phyloP scores from a whole-genome alignment of 1,284 basidiomycete species.

The Ceratobasidium sp. region DNA sequence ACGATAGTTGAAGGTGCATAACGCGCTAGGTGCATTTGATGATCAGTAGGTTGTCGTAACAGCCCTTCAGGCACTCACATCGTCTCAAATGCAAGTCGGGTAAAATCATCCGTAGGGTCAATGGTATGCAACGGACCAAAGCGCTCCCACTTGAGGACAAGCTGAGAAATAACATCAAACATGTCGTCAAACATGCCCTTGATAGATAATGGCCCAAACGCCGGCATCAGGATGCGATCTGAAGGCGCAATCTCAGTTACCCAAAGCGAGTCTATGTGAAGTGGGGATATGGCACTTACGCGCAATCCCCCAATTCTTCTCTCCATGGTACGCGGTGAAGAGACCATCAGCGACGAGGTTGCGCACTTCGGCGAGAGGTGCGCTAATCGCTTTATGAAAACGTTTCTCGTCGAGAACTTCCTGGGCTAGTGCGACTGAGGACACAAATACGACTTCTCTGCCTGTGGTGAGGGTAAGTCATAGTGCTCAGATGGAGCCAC shows the following conservation, averaged over 20 bases:
- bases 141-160: constrained; percentile 65
- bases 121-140: constrained; percentile 61
- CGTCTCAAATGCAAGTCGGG: constrained; percentile 65
- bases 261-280: constrained; percentile 36
- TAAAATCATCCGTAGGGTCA: constrained; percentile 65
- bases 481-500: not conserved
- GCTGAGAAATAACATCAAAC: constrained; percentile 65
- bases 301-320: constrained; percentile 66
- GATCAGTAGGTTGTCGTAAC: too few species aligned
- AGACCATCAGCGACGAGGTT: constrained; percentile 62
- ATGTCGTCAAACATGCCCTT: constrained; percentile 66
- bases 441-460: constrained; percentile 57
- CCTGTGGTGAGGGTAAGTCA: too few species aligned
- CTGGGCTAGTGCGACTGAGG: constrained; percentile 60
- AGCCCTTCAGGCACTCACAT: constrained; percentile 57
- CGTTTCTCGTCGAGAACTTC: constrained; percentile 64
- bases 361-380: constrained; percentile 60
- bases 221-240: constrained; percentile 69
- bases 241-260: constrained; percentile 41
- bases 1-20: constrained; percentile 52
- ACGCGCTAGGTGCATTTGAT: too few species aligned
- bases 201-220: constrained; percentile 65
- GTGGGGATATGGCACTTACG: constrained; percentile 52
- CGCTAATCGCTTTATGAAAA: constrained; percentile 62
- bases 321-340: constrained; percentile 63